Conservation (phyloP, 1,284 basidiomycete genomes). For the Cerioporus squamosus region DNA sequence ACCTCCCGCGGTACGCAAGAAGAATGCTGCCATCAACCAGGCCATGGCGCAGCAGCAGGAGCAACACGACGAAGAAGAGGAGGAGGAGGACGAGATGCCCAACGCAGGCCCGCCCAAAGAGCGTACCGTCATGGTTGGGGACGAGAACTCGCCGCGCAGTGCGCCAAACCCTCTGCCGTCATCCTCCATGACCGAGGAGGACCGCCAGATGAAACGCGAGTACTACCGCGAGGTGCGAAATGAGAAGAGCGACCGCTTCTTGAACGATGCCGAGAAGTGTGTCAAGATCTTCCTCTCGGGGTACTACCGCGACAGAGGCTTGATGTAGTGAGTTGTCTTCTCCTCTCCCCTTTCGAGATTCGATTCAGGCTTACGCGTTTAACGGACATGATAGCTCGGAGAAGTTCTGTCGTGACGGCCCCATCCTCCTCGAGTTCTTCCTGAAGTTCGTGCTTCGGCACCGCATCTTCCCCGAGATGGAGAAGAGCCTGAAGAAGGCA, state of each 20-base stretch:
- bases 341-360: slow-evolving; percentile 6
- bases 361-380: neutral
- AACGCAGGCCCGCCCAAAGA: slow-evolving; percentile 16
- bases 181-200: slow-evolving; percentile 10
- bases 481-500: slow-evolving; percentile 52
- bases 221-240: slow-evolving; percentile 45
- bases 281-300: slow-evolving; percentile 68
- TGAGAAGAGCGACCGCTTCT: slow-evolving; percentile 48
- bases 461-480: slow-evolving; percentile 52
- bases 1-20: slow-evolving; percentile 32
- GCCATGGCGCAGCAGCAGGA: neutral
- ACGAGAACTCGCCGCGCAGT: neutral
- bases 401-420: slow-evolving; percentile 41
- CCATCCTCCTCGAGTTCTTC: slow-evolving; percentile 65
- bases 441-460: slow-evolving; percentile 63
- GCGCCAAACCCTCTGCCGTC: neutral
- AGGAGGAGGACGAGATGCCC: slow-evolving; percentile 22
- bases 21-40: slow-evolving; percentile 10
- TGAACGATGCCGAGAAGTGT: slow-evolving; percentile 56
- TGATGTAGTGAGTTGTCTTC: slow-evolving; percentile 52
- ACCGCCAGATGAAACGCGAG: slow-evolving; percentile 33
- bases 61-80: slow-evolving; percentile 10
- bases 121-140: slow-evolving; percentile 6
- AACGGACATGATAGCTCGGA: slow-evolving; percentile 37
- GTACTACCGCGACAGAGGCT: slow-evolving; percentile 63